Percentiles rank a stretch among this genome's conserved stretches.
Evolutionary conservation across 2,329 filamentous ascomycete species (phyloP).

Genomic region (Cercospora beticola): DNA sequence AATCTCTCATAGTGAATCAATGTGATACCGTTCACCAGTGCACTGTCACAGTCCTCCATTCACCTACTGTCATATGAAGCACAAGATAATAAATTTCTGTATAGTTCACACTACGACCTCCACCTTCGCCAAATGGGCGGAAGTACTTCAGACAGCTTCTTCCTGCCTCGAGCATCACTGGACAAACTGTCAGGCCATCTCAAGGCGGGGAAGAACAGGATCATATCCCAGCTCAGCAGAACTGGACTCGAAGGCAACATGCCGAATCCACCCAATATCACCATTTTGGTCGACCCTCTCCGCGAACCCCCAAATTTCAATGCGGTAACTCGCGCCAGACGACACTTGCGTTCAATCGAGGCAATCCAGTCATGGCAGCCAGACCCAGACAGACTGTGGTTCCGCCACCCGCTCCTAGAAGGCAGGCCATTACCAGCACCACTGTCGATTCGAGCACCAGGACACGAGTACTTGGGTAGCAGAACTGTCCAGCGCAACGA

Average conservation of each 20-base stretch:
- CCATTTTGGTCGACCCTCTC: background rate
- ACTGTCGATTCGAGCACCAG: background rate
- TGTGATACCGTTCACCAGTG: background rate
- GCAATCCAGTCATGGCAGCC: background rate
- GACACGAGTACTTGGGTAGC: background rate
- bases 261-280: background rate
- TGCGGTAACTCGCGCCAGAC: background rate
- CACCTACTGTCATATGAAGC: background rate
- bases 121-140: background rate
- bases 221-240: background rate
- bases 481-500: background rate
- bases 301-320: background rate
- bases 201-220: background rate
- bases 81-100: background rate
- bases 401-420: background rate
- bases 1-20: background rate
- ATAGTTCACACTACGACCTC: background rate
- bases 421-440: background rate
- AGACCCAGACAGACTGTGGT: background rate
- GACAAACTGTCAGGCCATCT: background rate
- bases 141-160: background rate
- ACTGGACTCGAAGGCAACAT: background rate
- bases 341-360: background rate
- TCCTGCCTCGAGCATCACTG: background rate
- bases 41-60: background rate